phyloP scores from a whole-genome alignment of 306 rosid species.

The Dalbergia cochinchinensis region DNA sequence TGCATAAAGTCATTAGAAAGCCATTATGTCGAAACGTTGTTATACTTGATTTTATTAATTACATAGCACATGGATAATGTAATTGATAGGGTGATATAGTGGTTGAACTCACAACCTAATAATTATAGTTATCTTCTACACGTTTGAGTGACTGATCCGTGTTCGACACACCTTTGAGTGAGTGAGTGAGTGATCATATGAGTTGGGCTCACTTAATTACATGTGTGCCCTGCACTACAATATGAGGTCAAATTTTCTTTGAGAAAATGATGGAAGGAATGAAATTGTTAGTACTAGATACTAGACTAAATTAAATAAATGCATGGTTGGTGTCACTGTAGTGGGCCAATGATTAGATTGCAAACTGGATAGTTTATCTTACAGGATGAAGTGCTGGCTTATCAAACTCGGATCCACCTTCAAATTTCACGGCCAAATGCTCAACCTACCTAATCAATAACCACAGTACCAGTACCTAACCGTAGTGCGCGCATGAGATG shows the following conservation, averaged over 20 bases:
- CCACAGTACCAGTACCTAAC: neutral
- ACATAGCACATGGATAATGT: too few species aligned
- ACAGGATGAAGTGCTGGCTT: too few species aligned
- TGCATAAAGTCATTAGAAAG: too few species aligned
- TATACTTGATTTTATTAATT: too few species aligned
- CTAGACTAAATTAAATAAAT: neutral
- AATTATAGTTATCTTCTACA: too few species aligned
- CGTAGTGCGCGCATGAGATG: neutral
- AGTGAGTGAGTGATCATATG: too few species aligned
- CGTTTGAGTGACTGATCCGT: too few species aligned
- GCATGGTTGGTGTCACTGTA: neutral
- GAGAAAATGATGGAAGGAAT: neutral
- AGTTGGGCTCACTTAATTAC: neutral
- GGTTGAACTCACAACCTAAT: too few species aligned
- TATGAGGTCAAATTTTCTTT: neutral
- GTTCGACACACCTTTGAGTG: too few species aligned
- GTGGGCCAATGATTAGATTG: neutral
- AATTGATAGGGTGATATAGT: too few species aligned
- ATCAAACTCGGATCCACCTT: neutral
- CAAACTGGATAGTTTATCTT: neutral
- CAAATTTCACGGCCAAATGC: neutral
- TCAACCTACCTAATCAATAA: neutral
- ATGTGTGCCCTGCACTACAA: slow-evolving; percentile 1
- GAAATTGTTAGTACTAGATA: neutral
- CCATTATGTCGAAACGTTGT: too few species aligned